Evolutionary conservation across 495 filamentous ascomycete species (phyloP), one percentile per base, ranked within the genome.

Genomic region (Talaromyces stipitatus): DNA sequence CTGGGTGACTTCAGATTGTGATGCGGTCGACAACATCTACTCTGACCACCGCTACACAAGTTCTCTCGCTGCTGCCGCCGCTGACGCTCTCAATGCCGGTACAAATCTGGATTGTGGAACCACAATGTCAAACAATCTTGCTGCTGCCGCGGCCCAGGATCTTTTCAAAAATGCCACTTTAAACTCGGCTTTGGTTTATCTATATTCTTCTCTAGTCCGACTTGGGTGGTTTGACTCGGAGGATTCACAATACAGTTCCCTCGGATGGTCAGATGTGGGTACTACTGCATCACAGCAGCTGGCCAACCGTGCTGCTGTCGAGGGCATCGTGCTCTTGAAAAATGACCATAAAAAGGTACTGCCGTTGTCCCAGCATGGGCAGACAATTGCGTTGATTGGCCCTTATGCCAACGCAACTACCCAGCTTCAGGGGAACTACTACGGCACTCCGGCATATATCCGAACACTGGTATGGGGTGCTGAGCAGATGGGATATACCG

Each of bases 381-480:
- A 64, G 32, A 70, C 61, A 1, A 61, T 82, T 7, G 79, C 76
- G 6, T 64, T 84, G 18, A 72, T 85, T 50, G 82, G 81, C 4
- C 70, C 71, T 7, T 80, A 72, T 58, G 79, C 78, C 6, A 78
- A 78, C 28, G 78, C 77, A 11, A 81, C 79, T 1, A 73, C 65
- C n/a, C 70, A 83, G 50, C 72, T 85, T 70, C 81, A 80, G 56
- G 81, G 82, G 4, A 79, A 78, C 47, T 85, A 84, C 63, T 66
- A 60, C 33, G 82, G 82, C 4, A 68, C 62, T 7, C 70, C 82
- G 1, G 78, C 74, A 28, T 80, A 75, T 60, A 63, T 82, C 6
- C 70, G 74, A 32, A 76, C 72, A 5, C 73, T 79, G 1, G 62
- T 80, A 12, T 72, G 70, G 41, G 82, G 81, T 4, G 76, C 77